Evolutionary conservation across 139 green algal species (phyloP).

Genomic region (Chlamydomonas schloesseri): DNA sequence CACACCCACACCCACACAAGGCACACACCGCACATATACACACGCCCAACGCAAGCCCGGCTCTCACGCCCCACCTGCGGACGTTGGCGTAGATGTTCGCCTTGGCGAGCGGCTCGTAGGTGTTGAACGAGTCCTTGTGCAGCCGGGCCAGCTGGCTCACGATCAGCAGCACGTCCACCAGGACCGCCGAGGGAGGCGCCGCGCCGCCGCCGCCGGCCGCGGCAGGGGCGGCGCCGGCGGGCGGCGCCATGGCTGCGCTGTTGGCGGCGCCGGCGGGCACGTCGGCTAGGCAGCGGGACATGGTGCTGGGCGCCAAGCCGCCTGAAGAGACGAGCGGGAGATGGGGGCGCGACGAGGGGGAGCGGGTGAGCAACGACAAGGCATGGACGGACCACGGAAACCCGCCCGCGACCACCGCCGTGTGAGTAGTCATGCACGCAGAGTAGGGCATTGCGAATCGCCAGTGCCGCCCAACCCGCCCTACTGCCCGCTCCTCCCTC

Average conservation of each 20-base stretch:
- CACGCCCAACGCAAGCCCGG: no score
- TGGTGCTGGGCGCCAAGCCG: slow-evolving; percentile 56
- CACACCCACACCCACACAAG: no score
- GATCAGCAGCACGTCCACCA: slow-evolving; percentile 75
- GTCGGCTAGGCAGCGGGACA: slow-evolving; percentile 67
- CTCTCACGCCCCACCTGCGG: slow-evolving; percentile 48
- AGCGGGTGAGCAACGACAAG: neutral
- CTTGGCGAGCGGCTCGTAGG: slow-evolving; percentile 69
- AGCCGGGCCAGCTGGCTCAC: slow-evolving; percentile 81
- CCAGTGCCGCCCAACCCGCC: no score
- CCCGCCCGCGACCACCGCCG: no score
- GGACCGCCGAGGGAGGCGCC: slow-evolving; percentile 38
- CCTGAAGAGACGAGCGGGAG: slow-evolving; percentile 36
- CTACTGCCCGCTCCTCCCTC: no score
- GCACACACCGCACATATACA: neutral
- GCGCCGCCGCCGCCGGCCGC: no score
- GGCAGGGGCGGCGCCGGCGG: no score
- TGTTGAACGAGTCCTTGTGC: slow-evolving; percentile 60
- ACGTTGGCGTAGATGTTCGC: slow-evolving; percentile 67
- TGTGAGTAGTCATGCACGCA: no score
- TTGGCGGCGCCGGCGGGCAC: neutral
- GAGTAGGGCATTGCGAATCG: no score
- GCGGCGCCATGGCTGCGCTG: no score
- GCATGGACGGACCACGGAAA: no score
- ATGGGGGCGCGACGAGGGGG: neutral